Evolutionary conservation across 768 basidiomycete species (phyloP), one percentile per base, ranked within the genome.

Genomic region (Boletus vinaceobasis): DNA sequence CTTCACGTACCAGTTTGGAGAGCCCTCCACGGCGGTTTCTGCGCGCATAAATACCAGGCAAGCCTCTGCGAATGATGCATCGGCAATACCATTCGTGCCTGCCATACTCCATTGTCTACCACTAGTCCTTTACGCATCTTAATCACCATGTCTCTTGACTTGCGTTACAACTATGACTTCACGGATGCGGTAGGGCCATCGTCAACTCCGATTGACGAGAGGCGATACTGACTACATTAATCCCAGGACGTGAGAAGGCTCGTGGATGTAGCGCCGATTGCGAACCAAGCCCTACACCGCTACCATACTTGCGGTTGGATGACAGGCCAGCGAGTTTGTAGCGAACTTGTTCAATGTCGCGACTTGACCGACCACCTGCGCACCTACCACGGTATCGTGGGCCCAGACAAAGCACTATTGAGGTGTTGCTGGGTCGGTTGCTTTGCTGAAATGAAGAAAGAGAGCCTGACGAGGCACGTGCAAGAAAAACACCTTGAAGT

Each of bases 381-480:
- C 11, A 5, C 32, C 23, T 5, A 0, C 15, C 69, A 70, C 13
- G 58, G 60, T 13, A 15, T 72, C 26, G 2, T n/a, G 1, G 68
- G 62, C 8, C 15, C 59, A 17, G 69, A 66, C 0, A 43, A 52
- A 17, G 2, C 38, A 9, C 0, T 0, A 0, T 0, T 72, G 13
- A 31, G 0, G 1, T 70, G 70, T 9, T 27, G 7, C 31, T 72
- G 69, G 69, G 4, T 9, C 19, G 43, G 36, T 10, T 72, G 69
- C 29, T 21, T 3, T 4, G 0, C 27, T 10, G 48, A 43, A 0
- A 65, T 72, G 66, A 72, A 56, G 23, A 70, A 48, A 38, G 68
- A 70, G 53, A 68, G 70, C 21, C 27, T 70, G 14, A 31, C 52
- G 31, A 58, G 70, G 15, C 69, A 72, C 17, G 43, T 70, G 17